Percentiles rank a stretch among this genome's conserved stretches.
phyloP scores from a whole-genome alignment of 306 rosid species.

The Prinsepia uniflora region DNA sequence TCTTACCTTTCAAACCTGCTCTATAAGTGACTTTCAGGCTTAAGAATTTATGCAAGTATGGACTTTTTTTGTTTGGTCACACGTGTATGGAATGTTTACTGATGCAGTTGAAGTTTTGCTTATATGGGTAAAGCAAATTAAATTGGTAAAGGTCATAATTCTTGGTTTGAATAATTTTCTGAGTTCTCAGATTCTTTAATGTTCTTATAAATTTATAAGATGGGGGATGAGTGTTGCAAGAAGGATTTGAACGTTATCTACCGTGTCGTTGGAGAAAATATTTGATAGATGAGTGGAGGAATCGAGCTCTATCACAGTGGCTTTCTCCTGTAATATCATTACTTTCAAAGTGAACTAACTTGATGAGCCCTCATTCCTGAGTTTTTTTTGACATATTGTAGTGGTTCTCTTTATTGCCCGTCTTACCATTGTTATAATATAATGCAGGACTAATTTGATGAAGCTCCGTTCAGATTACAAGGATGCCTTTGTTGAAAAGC shows the following conservation, averaged over 20 bases:
- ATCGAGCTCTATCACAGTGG: neutral
- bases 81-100: neutral
- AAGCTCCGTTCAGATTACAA: constrained; percentile 58
- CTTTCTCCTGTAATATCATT: neutral
- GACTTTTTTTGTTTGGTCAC: neutral
- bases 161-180: no score
- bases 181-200: no score
- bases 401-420: neutral
- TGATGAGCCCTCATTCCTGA: neutral
- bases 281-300: neutral
- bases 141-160: no score
- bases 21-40: neutral
- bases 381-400: neutral
- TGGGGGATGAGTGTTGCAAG: no score
- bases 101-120: neutral
- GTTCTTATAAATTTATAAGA: no score
- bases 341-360: neutral
- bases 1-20: neutral
- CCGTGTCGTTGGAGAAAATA: no score
- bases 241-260: no score
- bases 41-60: neutral
- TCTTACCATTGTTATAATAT: constrained; percentile 12
- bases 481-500: constrained; percentile 56
- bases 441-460: constrained; percentile 61
- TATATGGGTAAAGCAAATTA: neutral